Evolutionary conservation across 768 basidiomycete species (phyloP).

Genomic region (Xerocomus spinulosus): DNA sequence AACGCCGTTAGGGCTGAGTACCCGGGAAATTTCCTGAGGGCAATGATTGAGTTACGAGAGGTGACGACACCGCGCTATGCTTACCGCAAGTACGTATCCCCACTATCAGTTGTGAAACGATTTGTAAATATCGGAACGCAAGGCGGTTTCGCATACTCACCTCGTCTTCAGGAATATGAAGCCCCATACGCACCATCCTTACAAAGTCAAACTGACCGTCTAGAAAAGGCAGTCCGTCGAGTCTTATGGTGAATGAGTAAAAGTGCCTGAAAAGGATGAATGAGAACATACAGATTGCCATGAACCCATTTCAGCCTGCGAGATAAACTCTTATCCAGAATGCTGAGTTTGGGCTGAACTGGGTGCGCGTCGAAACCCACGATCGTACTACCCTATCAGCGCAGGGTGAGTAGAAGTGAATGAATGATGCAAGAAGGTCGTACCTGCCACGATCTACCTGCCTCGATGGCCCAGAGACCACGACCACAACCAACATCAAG

Average conservation of each 20-base stretch:
- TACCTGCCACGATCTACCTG: conserved; percentile 64
- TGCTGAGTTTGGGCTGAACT: conserved; percentile 47
- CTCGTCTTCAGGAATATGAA: conserved; percentile 71
- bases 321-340: conserved; percentile 39
- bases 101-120: conserved; percentile 39
- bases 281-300: conserved; percentile 51
- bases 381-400: conserved; percentile 45
- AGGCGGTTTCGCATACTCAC: conserved; percentile 28
- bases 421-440: conserved; percentile 13
- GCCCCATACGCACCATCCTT: conserved; percentile 56
- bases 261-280: background rate
- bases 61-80: conserved; percentile 11
- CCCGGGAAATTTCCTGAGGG: conserved; percentile 59
- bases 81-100: conserved; percentile 62
- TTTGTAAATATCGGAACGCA: conserved; percentile 12
- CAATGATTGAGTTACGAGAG: conserved; percentile 13
- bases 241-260: conserved; percentile 35
- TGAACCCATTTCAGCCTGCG: conserved; percentile 60
- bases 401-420: background rate
- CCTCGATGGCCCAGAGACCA: conserved; percentile 68
- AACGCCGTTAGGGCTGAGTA: conserved; percentile 57
- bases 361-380: conserved; percentile 56
- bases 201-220: conserved; percentile 60
- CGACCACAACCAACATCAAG: conserved; percentile 72
- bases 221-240: conserved; percentile 61